Evolutionary conservation across 176 grass and related monocot genomes (phyloP).

Genomic region (Zea mays): Zm-B73-REFERENCE-NAM-5.0 NC_050099.1:166241501-166242000

Average conservation of each 20-base stretch:
- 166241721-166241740: conserved; percentile 29
- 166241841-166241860: conserved; percentile 53
- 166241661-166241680: conserved; percentile 11
- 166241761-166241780: conserved; percentile 8
- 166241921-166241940: conserved; percentile 24
- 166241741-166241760: conserved; percentile 33
- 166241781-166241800: not conserved
- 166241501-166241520: conserved; percentile 39
- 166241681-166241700: conserved; percentile 34
- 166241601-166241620: not conserved
- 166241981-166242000: conserved; percentile 28
- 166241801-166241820: conserved; percentile 21
- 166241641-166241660: conserved; percentile 37
- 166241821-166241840: conserved; percentile 50
- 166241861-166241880: not conserved
- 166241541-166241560: not conserved
- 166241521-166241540: conserved; percentile 41
- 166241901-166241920: conserved; percentile 40
- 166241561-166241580: conserved; percentile 26
- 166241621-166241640: not conserved
- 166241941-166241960: conserved; percentile 37
- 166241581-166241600: not conserved
- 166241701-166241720: conserved; percentile 30
- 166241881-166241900: not conserved
- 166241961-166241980: conserved; percentile 41